Base-by-base conservation (phyloP, 2,329 filamentous ascomycete species). In the Didymella sp. region DNA sequence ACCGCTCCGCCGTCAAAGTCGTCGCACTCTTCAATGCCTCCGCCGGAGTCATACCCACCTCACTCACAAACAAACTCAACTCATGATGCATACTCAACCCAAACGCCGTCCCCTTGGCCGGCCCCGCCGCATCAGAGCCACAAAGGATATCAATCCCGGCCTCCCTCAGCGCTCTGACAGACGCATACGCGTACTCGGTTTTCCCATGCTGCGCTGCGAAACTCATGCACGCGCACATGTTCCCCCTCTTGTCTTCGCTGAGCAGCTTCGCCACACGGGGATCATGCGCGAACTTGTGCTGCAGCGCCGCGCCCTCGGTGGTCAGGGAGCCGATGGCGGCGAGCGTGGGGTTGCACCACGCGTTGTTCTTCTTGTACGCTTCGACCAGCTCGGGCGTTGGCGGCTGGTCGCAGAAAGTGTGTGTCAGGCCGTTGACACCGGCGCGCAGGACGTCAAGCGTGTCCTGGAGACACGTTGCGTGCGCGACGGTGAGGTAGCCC, bases 31-130 rank as follows among this genome's bases (percentile, higher is more conserved):
- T 62, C 9, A 81, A 60, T 0, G 78, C 79, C 54, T 81, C 79
- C 2, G 61, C 51, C 0, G 79, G 78, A 9, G 75, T 75, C 71
- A 81, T 78, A 2, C 73, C 78, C 22, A 76, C 72, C 49, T 79
- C 64, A 17, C 77, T 51, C 9, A 81, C 79, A 49, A 79, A 76
- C 3, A 80, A 51, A 19, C 68, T 60, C 8, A 81, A 61, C 50
- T 81, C 79, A 1, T 80, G 78, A 42, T 81, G 79, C 49, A 76
- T 60, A 0, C 74, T 71, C 12, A 80, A 68, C 8, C 79, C 79
- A 56, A 72, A 81, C 1, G 78, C 77, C 0, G 78, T 81, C 2
- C 79, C 79, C 7, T 76, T 63, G 3, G 78, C 78, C 21, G 78
- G 77, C 1, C 75, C 74, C 2, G 78, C 78, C 0, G 79, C 62